phyloP scores from a whole-genome alignment of 139 green algal species.

The Chlorokybus atmophyticus region DNA sequence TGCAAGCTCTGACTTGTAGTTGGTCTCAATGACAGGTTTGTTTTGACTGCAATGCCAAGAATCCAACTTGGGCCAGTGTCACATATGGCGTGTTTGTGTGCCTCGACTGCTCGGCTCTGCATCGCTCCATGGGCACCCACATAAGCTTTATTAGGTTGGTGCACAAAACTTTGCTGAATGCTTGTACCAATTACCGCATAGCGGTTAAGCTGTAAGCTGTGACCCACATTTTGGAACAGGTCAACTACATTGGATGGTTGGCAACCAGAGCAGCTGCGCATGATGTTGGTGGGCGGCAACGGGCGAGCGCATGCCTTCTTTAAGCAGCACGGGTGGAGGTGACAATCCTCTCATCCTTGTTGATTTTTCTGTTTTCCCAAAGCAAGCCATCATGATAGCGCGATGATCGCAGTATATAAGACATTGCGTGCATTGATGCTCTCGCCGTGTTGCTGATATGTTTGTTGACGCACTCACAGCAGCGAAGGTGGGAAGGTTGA shows the following conservation, averaged over 20 bases:
- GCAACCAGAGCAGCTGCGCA: slow-evolving; percentile 85
- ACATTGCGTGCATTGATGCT: no score
- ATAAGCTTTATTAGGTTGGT: slow-evolving; percentile 84
- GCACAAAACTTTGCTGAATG: no score
- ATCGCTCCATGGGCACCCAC: slow-evolving; percentile 87
- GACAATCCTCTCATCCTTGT: no score
- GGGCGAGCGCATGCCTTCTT: slow-evolving; percentile 77
- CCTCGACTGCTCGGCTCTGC: slow-evolving; percentile 81
- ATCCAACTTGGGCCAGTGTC: slow-evolving; percentile 88
- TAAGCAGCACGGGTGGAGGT: slow-evolving; percentile 91
- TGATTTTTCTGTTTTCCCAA: not conserved
- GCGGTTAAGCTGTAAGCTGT: not conserved
- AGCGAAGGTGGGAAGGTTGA: slow-evolving; percentile 76
- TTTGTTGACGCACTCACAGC: no score
- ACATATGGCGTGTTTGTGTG: slow-evolving; percentile 96
- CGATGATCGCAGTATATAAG: no score
- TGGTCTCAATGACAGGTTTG: slow-evolving; percentile 45
- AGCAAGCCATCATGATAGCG: not conserved
- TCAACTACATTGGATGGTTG: slow-evolving; percentile 88
- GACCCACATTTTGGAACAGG: slow-evolving; percentile 1
- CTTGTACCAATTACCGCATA: not conserved
- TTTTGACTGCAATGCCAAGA: slow-evolving; percentile 92
- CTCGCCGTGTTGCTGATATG: no score
- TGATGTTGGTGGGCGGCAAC: slow-evolving; percentile 81
- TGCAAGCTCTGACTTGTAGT: not conserved